Evolutionary conservation across 345 rosid species (phyloP), one percentile per base, ranked within the genome.

Genomic region (Orychophragmus violaceus): DNA sequence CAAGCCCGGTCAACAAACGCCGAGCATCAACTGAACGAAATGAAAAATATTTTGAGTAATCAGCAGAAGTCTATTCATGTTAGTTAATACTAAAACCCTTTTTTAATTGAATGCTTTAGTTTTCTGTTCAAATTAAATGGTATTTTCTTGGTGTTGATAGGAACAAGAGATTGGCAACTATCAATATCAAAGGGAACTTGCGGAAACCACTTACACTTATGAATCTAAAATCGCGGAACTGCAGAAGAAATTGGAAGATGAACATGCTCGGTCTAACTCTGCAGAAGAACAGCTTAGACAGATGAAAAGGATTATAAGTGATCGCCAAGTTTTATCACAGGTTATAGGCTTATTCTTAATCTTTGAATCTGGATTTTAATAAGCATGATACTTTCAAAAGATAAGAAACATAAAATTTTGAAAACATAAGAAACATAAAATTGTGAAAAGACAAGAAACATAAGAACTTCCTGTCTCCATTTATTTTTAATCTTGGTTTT

Each of bases 211-310:
- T 36, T 71, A 81, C 70, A 76, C 70, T 32, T 89, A 84, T 61
- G 96, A 92, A 82, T 77, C 81, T 64, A 87, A 84, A 76, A 82
- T 82, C 77, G 63, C 76, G 37, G 83, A 85, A 62, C 84, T 87
- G 33, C 78, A 65, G 37, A 81, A 80, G 82, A 81, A 84, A 75
- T 57, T 85, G 57, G 86, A 80, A 67, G 81, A 85, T n/a, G 72
- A 80, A 63, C 78, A 77, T 72, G 70, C 79, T 30, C 66, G 66
- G 70, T 81, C 67, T 72, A 79, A 80, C 65, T 78, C 36, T 45
- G 71, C 69, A 30, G 81, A 76, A 76, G 85, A 91, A 59, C 84
- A 87, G 66, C 64, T 86, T 59, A 64, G 79, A 66, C 60, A 46
- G 36, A 79, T 74, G 42, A 88, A 81, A 18, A 70, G 51, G 62